Base-by-base conservation (phyloP, 768 basidiomycete genomes). In the Pulveroboletus sp. region DNA sequence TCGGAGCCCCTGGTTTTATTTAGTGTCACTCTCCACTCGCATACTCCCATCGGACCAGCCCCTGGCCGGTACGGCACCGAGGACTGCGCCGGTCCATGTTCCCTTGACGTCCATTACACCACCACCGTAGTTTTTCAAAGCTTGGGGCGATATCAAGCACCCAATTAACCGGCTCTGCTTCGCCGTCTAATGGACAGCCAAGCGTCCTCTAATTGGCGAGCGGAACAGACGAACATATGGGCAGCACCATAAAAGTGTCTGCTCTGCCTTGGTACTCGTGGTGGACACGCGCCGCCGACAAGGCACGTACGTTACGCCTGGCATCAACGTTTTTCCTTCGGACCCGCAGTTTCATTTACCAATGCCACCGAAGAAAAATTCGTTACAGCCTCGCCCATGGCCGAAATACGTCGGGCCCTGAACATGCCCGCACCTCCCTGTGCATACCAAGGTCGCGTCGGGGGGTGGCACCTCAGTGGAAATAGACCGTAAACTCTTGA, bases 391-490 rank as follows among this genome's bases (percentile, higher is more conserved):
- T 39, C 8, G 21, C 35, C 30, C 30, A 17, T 39, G 36, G 35
- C 37, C 31, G 47, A 62, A 45, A 59, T 10, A 57, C 43, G 43
- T 62, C 58, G 60, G 57, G 27, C 27, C 50, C 50, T 57, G 35
- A 39, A 35, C 6, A 28, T 28, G 47, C 40, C 28, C 38, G 15
- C 48, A 53, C 27, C 24, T 44, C 31, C 43, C 55, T 9, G 49
- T 47, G 45, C 38, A 17, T 47, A 41, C 46, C 43, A 43, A 36
- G 40, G 39, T 40, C 24, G 46, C 31, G 42, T 49, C 59, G 40
- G 48, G 43, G 15, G 40, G 44, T 13, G 31, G 31, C 43, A 41
- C 41, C 48, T 40, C 46, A 44, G 39, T 28, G 40, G 49, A 51
- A 47, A 43, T 43, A 43, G 32, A 13, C 11, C 27, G 14, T 33